Conservation (phyloP, 306 rosid species). For the Ceratonia siliqua region DNA sequence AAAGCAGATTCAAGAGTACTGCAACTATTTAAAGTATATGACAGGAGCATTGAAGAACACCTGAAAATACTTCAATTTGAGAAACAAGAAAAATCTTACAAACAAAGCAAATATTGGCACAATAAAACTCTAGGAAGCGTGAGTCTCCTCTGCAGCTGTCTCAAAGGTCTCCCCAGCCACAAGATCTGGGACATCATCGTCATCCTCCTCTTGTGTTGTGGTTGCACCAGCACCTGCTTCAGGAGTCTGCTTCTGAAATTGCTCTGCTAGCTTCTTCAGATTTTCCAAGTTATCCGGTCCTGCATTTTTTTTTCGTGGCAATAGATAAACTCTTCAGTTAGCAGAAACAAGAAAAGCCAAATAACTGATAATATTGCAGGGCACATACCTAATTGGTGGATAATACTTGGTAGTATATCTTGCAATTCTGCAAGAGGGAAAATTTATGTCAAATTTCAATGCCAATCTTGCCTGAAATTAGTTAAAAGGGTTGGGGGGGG, state of each 20-base stretch:
- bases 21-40: conserved; percentile 36
- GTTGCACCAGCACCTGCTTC: conserved; percentile 57
- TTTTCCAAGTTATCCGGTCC: conserved; percentile 96
- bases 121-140: conserved; percentile 50
- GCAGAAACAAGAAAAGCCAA: background rate
- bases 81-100: conserved; percentile 8
- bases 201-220: conserved; percentile 57
- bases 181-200: conserved; percentile 90
- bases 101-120: conserved; percentile 48
- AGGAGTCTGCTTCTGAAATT: conserved; percentile 83
- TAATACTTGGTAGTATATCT: conserved; percentile 90
- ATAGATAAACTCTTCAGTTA: background rate
- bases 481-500: too few relatives aligned
- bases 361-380: background rate
- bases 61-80: conserved; percentile 42
- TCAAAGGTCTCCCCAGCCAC: conserved; percentile 87
- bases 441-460: background rate
- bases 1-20: conserved; percentile 38
- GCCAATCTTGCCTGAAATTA: background rate
- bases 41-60: conserved; percentile 37
- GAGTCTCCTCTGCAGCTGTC: conserved; percentile 77
- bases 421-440: conserved; percentile 77
- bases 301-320: conserved; percentile 30
- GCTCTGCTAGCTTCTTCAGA: conserved; percentile 86
- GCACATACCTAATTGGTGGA: conserved; percentile 82